These are phyloP conservation scores for Malania oleifera DNA, from an alignment of 164 flowering plant species.

Conservation along the genomic window DNA sequence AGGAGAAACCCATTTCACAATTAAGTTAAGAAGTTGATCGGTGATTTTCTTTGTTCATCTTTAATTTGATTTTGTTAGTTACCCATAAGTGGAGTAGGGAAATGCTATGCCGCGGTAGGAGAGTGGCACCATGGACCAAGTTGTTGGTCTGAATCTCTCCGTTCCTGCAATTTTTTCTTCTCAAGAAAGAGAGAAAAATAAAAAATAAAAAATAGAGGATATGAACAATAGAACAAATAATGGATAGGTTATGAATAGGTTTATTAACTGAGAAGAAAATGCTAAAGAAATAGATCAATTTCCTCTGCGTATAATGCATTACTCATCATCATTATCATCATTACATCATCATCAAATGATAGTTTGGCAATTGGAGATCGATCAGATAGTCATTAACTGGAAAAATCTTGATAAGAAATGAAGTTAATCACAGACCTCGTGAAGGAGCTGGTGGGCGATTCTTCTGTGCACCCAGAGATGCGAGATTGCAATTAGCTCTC, in stretches of 20 bases:
- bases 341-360: too few relatives aligned
- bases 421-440: not conserved
- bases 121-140: conserved; percentile 1
- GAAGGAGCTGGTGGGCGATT: conserved; percentile 8
- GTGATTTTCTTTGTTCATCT: not conserved
- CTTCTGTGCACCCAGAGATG: conserved; percentile 27
- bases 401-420: not conserved
- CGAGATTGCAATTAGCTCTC: conserved; percentile 39
- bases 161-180: not conserved
- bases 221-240: too few relatives aligned
- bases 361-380: too few relatives aligned
- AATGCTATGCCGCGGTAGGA: conserved; percentile 1
- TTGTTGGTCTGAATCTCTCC: not conserved
- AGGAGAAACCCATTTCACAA: not conserved
- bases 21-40: not conserved
- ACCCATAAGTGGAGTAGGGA: conserved; percentile 1
- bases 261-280: not conserved
- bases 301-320: too few relatives aligned
- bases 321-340: too few relatives aligned
- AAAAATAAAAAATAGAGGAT: too few relatives aligned
- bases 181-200: too few relatives aligned
- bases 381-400: too few relatives aligned
- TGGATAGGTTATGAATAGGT: not conserved
- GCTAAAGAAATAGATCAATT: not conserved
- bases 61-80: not conserved